These are phyloP conservation scores for Termitomyces sp. DNA, from an alignment of 768 basidiomycete genomes.

Conservation along the genomic window DNA sequence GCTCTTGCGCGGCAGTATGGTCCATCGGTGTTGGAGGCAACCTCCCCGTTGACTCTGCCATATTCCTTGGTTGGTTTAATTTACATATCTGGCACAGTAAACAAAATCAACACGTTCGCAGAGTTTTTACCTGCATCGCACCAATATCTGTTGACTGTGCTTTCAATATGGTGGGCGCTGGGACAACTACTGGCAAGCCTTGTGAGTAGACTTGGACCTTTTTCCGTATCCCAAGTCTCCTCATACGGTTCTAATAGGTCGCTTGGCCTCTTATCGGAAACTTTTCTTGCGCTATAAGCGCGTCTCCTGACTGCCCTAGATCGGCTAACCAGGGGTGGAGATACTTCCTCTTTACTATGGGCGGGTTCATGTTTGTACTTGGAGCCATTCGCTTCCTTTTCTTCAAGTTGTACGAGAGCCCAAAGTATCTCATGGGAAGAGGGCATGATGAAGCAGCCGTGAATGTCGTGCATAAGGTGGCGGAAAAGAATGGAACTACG, in stretches of 20 bases:
- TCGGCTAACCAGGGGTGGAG: slow-evolving; percentile 70
- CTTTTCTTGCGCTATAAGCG: slow-evolving; percentile 50
- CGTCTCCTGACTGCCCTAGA: slow-evolving; percentile 32
- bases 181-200: slow-evolving; percentile 62
- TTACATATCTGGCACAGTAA: too few species aligned
- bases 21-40: slow-evolving; percentile 67
- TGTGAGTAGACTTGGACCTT: slow-evolving; percentile 22
- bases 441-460: slow-evolving; percentile 63
- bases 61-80: slow-evolving; percentile 67
- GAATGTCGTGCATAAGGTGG: slow-evolving; percentile 57
- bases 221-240: too few species aligned
- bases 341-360: slow-evolving; percentile 72
- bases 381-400: slow-evolving; percentile 62
- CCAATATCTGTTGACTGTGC: slow-evolving; percentile 71
- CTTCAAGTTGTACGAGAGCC: slow-evolving; percentile 67
- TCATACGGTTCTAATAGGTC: slow-evolving; percentile 39
- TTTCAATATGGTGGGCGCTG: slow-evolving; percentile 80
- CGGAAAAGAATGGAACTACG: slow-evolving; percentile 52
- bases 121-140: slow-evolving; percentile 71
- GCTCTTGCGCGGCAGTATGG: slow-evolving; percentile 51
- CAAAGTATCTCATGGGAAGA: slow-evolving; percentile 69
- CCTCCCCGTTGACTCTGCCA: slow-evolving; percentile 70
- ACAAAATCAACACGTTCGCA: too few species aligned
- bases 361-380: slow-evolving; percentile 63
- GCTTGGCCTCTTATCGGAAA: slow-evolving; percentile 75